Percentiles rank a stretch among this genome's conserved stretches.
phyloP scores from a whole-genome alignment of 148 eudicot species.

The Agrostemma githago region DNA sequence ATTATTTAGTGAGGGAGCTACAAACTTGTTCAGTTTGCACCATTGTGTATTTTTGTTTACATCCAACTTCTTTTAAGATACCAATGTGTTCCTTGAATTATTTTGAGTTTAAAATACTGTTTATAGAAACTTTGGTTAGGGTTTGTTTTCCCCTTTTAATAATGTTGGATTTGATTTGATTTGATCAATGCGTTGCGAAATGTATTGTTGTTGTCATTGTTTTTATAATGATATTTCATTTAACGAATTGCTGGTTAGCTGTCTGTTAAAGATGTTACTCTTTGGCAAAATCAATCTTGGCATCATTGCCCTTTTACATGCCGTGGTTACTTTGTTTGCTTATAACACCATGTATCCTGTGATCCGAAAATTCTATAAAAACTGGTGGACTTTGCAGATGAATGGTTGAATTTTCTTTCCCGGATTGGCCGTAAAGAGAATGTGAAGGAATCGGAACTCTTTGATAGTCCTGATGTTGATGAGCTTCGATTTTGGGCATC shows the following conservation, averaged over 20 bases:
- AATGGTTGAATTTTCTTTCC: slow-evolving; percentile 92
- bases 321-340: too few species aligned
- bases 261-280: neutral
- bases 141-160: neutral
- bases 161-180: neutral
- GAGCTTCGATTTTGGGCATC: slow-evolving; percentile 99
- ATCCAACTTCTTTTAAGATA: neutral
- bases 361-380: neutral
- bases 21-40: neutral
- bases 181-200: neutral
- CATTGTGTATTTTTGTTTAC: neutral
- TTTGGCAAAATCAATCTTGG: neutral
- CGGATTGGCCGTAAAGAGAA: slow-evolving; percentile 92
- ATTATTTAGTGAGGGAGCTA: neutral
- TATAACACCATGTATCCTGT: neutral
- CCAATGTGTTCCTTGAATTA: neutral
- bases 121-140: neutral
- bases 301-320: neutral
- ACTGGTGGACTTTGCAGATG: slow-evolving; percentile 45
- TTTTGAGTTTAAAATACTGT: neutral
- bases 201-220: neutral
- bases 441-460: slow-evolving; percentile 65
- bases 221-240: neutral
- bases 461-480: slow-evolving; percentile 70
- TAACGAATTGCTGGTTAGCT: neutral